Conservation (phyloP, 305 asterid species). For the Lippia alba region DNA sequence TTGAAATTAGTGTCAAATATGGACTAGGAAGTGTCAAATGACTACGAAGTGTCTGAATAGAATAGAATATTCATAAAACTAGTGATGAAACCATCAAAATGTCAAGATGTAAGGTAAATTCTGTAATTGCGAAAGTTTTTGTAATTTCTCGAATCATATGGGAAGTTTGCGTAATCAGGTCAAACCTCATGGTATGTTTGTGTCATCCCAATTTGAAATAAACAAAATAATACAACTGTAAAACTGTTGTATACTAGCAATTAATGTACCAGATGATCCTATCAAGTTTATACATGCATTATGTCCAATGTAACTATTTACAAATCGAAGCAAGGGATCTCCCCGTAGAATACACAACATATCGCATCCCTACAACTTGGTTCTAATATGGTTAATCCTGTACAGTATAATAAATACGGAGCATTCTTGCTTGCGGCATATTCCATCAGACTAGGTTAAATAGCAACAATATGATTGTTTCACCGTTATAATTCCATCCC, state of each 20-base stretch:
- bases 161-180: too few species aligned
- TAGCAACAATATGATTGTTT: neutral
- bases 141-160: too few species aligned
- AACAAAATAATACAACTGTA: too few species aligned
- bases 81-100: too few species aligned
- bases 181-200: too few species aligned
- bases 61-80: too few species aligned
- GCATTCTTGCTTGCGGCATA: constrained; percentile 12
- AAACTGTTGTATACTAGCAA: too few species aligned
- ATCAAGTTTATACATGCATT: neutral
- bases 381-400: constrained; percentile 2
- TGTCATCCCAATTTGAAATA: too few species aligned
- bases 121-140: too few species aligned
- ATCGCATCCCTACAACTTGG: constrained; percentile 12
- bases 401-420: constrained; percentile 20
- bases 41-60: too few species aligned
- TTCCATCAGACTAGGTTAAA: constrained; percentile 14
- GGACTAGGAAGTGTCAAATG: too few species aligned
- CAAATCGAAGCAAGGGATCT: constrained; percentile 8
- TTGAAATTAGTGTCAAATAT: neutral
- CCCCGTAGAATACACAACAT: constrained; percentile 16
- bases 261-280: neutral
- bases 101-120: too few species aligned
- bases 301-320: neutral
- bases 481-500: neutral